A percentile compares a stretch with the other conserved stretches of the same genome.
phyloP scores from a whole-genome alignment of 192 early-diverging fungal species.

The Umbelopsis sp. region DNA sequence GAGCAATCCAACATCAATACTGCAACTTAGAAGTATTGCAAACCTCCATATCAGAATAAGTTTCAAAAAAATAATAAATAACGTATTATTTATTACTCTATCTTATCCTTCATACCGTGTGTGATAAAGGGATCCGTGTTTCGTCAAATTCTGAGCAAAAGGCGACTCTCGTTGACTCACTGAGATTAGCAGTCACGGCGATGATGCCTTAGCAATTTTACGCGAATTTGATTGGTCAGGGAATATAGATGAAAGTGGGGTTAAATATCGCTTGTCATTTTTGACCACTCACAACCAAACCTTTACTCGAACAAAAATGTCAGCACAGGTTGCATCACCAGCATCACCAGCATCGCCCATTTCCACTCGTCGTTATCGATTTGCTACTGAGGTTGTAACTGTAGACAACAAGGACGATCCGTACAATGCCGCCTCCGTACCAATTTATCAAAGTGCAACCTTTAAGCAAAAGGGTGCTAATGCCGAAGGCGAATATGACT shows the following conservation, averaged over 20 bases:
- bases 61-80: no score
- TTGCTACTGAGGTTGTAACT: slow-evolving; percentile 76
- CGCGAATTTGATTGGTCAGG: neutral
- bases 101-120: no score
- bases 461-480: slow-evolving; percentile 88
- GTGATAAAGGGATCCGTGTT: neutral
- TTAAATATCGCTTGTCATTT: neutral
- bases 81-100: no score
- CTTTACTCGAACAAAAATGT: neutral
- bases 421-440: slow-evolving; percentile 89
- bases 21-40: no score
- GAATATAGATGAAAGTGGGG: neutral
- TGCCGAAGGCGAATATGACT: slow-evolving; percentile 92
- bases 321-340: slow-evolving; percentile 7
- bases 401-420: slow-evolving; percentile 79
- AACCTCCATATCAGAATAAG: no score
- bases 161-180: neutral
- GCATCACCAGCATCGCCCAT: slow-evolving; percentile 21
- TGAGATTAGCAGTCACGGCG: slow-evolving; percentile 1
- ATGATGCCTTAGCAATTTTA: neutral
- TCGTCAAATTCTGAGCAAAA: no score
- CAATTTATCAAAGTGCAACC: slow-evolving; percentile 98
- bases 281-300: neutral
- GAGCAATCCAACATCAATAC: no score
- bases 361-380: slow-evolving; percentile 55